phyloP scores from a whole-genome alignment of 1,139 yeast genomes.

The Pichia norvegensis region DNA sequence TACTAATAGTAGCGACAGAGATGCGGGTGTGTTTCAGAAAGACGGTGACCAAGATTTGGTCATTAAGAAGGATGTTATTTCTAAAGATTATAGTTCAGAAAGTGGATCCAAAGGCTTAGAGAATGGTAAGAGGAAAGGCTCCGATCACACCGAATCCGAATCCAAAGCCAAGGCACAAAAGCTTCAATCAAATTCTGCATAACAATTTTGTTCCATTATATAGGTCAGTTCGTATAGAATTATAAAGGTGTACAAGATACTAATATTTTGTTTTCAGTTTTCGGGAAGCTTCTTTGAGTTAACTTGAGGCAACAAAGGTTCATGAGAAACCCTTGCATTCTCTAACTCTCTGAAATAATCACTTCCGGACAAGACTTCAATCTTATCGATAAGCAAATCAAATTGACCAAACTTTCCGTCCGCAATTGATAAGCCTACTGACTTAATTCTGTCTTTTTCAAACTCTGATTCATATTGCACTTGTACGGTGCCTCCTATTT shows the following conservation, averaged over 20 bases:
- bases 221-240: not conserved
- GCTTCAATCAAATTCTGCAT: not conserved
- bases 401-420: slow-evolving; percentile 79
- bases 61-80: not conserved
- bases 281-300: slow-evolving; percentile 2
- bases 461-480: slow-evolving; percentile 48
- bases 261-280: not conserved
- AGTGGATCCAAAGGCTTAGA: not conserved
- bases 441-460: slow-evolving; percentile 58
- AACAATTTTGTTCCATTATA: not conserved
- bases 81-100: not conserved
- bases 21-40: not conserved
- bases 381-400: slow-evolving; percentile 61
- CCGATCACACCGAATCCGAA: not conserved
- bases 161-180: not conserved
- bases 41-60: not conserved
- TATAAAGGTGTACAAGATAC: not conserved
- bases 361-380: slow-evolving; percentile 59
- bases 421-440: slow-evolving; percentile 71
- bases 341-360: slow-evolving; percentile 36
- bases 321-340: slow-evolving; percentile 24
- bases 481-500: slow-evolving; percentile 71
- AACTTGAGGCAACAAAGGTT: slow-evolving; percentile 5
- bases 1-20: not conserved
- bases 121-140: not conserved